These are phyloP conservation scores for Gyromitra esculenta DNA, from an alignment of 2,329 filamentous ascomycete species.

Conservation along the genomic window DNA sequence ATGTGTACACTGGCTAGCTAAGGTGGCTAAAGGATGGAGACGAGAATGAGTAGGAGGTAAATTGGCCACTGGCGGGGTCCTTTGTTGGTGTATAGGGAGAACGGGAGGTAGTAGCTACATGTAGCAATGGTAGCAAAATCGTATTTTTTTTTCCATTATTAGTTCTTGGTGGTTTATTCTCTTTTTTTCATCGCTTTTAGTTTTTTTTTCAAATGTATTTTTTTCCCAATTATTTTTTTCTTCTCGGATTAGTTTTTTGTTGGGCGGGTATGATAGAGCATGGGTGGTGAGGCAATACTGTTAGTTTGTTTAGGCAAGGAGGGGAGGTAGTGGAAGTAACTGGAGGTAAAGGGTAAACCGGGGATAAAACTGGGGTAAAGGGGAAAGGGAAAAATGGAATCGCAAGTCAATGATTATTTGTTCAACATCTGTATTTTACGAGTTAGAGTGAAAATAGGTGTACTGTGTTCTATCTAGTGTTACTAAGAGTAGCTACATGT, in stretches of 20 bases:
- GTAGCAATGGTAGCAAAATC: slow-evolving; percentile 21
- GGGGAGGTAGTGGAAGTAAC: not conserved
- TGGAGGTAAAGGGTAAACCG: not conserved
- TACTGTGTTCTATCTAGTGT: not conserved
- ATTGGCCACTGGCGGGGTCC: slow-evolving; percentile 23
- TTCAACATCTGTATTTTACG: not conserved
- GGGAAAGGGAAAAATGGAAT: slow-evolving; percentile 8
- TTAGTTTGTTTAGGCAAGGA: not conserved
- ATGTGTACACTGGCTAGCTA: slow-evolving; percentile 12
- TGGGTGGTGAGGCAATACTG: not conserved
- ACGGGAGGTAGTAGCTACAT: not conserved
- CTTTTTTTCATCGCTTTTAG: slow-evolving; percentile 4
- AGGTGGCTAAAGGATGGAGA: not conserved
- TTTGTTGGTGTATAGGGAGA: slow-evolving; percentile 38
- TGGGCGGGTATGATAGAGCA: slow-evolving; percentile 32
- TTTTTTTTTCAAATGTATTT: slow-evolving; percentile 25
- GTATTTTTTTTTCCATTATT: slow-evolving; percentile 9
- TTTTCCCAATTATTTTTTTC: slow-evolving; percentile 19
- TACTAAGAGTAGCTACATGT: not conserved
- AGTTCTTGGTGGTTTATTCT: slow-evolving; percentile 13
- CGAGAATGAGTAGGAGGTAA: slow-evolving; percentile 11
- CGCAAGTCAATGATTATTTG: slow-evolving; percentile 25
- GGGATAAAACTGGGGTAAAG: not conserved
- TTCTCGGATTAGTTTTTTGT: slow-evolving; percentile 11
- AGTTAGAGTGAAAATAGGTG: not conserved